Base-by-base conservation (phyloP, 306 rosid species). In the Hippophae gyantsensis region DNA sequence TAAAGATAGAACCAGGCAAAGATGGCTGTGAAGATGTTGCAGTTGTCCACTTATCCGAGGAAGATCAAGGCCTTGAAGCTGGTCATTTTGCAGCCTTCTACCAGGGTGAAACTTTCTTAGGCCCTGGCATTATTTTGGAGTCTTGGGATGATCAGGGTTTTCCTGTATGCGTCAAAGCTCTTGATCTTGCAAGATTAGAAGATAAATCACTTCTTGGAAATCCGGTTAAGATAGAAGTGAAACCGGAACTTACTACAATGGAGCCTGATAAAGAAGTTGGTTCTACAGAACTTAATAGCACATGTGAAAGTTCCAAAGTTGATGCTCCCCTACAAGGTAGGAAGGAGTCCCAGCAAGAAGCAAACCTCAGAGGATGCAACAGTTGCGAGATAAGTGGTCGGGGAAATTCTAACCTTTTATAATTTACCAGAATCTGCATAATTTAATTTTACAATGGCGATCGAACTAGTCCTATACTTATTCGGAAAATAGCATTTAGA, bases 41-140 rank as follows among this genome's bases (percentile, higher is more conserved):
- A 32, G 85, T 87, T 2, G 96, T 87, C 68, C 72, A 42, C 45
- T 75, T 87, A 71, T 73, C 79, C 47, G 82, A 76, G 55, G 96
- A 92, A 62, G 98, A 87, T 69, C 98, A 87, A 74, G 98, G 98
- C 64, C 84, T 92, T 62, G 98, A 95, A 46, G 95, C 93, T 3
- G 98, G 98, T 61, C 98, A 87, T 70, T 92, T 85, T 72, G 82
- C 93, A 0, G 95, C 95, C 75, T 87, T 92, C 76, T 92, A 87
- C 44, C 69, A 73, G 55, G 95, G 95, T 71, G 81, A 75, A 48
- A 78, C 60, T 8, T 92, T 96, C 79, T 79, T 87, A 63, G 98
- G 96, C 43, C 87, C 96, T 1, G 95, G 96, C 63, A 83, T 92
- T 70, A 87, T 92, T 48, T 76, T 85, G 77, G 95, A 87, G 76